Evolutionary conservation across 2,329 filamentous ascomycete species (phyloP).

Genomic region (Botrytis fragariae): DNA sequence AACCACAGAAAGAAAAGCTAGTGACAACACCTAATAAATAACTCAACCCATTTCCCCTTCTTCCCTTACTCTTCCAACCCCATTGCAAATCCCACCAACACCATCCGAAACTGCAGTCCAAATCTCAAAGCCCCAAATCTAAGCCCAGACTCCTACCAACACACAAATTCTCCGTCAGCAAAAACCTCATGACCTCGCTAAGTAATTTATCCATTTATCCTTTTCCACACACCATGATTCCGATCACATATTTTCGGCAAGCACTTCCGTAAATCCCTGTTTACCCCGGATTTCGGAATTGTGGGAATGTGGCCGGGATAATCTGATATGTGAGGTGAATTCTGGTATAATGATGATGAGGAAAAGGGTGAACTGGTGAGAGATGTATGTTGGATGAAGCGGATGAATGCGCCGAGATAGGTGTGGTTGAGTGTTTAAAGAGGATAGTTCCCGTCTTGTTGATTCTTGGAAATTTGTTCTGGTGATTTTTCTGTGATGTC

Average conservation of each 20-base stretch:
- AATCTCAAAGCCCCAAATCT: not conserved
- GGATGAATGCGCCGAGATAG: not conserved
- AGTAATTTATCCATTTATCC: conserved; percentile 1
- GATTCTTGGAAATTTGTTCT: not conserved
- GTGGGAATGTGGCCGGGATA: not conserved
- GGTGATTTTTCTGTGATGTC: not conserved
- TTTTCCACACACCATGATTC: not conserved
- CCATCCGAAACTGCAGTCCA: not conserved
- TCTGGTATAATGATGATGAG: not conserved
- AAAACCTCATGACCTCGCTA: not conserved
- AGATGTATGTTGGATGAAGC: not conserved
- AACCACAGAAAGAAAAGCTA: not conserved
- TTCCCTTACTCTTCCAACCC: not conserved
- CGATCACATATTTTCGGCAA: not conserved
- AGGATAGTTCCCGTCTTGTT: not conserved
- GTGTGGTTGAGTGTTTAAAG: not conserved
- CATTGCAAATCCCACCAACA: not conserved
- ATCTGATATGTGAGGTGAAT: not conserved
- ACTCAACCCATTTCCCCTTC: not conserved
- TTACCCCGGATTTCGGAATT: conserved; percentile 6
- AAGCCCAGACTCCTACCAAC: too few species aligned
- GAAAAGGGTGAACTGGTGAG: not conserved
- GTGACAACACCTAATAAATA: not conserved
- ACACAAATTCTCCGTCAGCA: not conserved
- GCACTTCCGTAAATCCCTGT: conserved; percentile 1